Evolutionary conservation across 2,329 filamentous ascomycete species (phyloP).

Genomic region (Plectosphaerella plurivora): DNA sequence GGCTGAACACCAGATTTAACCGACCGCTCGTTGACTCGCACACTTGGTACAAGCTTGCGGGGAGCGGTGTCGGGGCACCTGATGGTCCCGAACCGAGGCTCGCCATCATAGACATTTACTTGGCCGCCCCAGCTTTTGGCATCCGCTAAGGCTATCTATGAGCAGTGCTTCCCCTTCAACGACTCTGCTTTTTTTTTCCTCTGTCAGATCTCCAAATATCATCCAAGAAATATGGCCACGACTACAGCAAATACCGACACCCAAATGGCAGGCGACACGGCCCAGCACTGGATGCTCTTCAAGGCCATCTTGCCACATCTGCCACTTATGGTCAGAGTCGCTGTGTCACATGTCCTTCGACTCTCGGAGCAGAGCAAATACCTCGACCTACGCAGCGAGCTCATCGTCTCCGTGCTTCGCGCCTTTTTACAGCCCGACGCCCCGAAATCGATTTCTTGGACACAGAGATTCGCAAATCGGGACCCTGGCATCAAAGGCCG

Average conservation of each 20-base stretch:
- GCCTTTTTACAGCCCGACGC: conserved; percentile 48
- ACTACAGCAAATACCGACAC: not conserved
- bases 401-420: conserved; percentile 70
- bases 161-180: no score
- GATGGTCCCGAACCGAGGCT: no score
- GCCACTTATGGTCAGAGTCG: conserved; percentile 58
- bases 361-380: conserved; percentile 68
- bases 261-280: conserved; percentile 2
- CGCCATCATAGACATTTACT: no score
- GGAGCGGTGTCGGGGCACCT: no score
- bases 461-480: conserved; percentile 58
- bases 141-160: no score
- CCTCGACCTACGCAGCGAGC: conserved; percentile 71
- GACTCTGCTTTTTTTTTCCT: no score
- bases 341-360: conserved; percentile 59
- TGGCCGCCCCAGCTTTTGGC: no score
- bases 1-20: no score
- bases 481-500: conserved; percentile 70
- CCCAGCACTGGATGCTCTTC: conserved; percentile 9
- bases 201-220: no score
- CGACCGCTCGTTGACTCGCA: no score
- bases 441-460: conserved; percentile 49
- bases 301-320: conserved; percentile 45
- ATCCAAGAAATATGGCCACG: no score
- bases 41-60: no score